Evolutionary conservation across 129 eudicot species (phyloP).

Genomic region (Flaveria trinervia): DNA sequence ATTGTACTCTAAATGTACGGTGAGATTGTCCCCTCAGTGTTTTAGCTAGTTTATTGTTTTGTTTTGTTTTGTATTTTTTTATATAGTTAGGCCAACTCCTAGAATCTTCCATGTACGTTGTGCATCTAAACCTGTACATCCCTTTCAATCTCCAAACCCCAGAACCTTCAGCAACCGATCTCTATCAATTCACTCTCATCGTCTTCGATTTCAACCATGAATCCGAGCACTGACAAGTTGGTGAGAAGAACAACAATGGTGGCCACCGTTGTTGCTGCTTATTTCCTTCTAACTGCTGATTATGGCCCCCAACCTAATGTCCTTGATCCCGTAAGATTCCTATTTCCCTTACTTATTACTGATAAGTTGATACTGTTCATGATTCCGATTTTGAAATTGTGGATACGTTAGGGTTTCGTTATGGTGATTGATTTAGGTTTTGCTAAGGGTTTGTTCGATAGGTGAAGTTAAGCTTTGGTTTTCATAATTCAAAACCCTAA

Average conservation of each 20-base stretch:
- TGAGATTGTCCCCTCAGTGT: no score
- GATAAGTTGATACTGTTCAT: background rate
- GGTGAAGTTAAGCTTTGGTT: background rate
- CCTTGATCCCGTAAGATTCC: conserved; percentile 78
- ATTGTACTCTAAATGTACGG: no score
- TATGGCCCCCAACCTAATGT: conserved; percentile 84
- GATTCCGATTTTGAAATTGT: conserved; percentile 16
- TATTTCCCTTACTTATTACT: background rate
- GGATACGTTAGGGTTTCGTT: background rate
- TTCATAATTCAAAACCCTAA: background rate
- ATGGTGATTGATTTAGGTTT: conserved; percentile 5
- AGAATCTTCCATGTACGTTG: background rate
- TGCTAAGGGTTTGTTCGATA: background rate
- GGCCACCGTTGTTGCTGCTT: conserved; percentile 67
- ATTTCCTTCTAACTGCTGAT: conserved; percentile 86
- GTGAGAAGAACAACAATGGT: conserved; percentile 87
- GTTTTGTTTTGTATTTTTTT: no score
- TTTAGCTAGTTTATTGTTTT: no score
- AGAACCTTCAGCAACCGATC: conserved; percentile 23
- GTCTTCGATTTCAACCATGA: conserved; percentile 31
- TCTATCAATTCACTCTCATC: background rate
- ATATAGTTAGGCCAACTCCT: no score
- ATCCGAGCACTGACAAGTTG: conserved; percentile 63
- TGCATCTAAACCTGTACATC: conserved; percentile 12
- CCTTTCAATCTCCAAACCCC: background rate